Evolutionary conservation across 2,329 filamentous ascomycete genomes (phyloP), one percentile per base, ranked within the genome.

Genomic region (Apiospora koreana): DNA sequence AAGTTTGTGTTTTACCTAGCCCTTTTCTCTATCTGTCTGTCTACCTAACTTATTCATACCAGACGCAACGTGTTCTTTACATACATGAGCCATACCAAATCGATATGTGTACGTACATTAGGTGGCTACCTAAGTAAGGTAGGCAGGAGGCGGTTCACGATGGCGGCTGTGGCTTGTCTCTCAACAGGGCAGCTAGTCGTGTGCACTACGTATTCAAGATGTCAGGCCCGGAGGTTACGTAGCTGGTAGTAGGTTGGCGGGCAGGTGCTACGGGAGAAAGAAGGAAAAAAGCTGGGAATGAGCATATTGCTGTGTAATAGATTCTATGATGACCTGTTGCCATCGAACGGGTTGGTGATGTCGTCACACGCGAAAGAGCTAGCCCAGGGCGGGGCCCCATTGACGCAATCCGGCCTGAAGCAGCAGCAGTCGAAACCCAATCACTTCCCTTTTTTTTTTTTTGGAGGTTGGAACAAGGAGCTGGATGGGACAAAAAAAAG

Each of bases 321-420:
- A n/a, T 62, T 38, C 8, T 21, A 62, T 38, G 54, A 62, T 62
- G 54, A 62, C 31, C 9, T 35, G 25, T n/a, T 35, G 54, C 31
- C 5, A 38, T 38, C 18, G 28, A 62, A 62, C 54, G 31, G 54
- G 54, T 62, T 62, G 54, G 28, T n/a, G 16, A 62, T 62, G 54
- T 62, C 54, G 54, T 62, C 54, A 62, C 54, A 62, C 54, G 54
- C 14, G 48, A 18, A 18, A 62, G 54, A 38, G 54, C 54, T 35
- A 62, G 31, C 54, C 31, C 14, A 9, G 50, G 31, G 54, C 31
- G 54, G 54, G 54, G 54, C 31, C 31, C 10, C 35, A n/a, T 62
- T 62, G 54, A 62, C 54, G 54, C 54, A 38, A 62, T 62, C 54
- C 54, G 54, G 54, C 54, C 54, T 62, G 54, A 62, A 62, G 54